These are phyloP conservation scores for Trapa bicornis DNA, from an alignment of 345 rosid genomes.

Conservation along the genomic window DNA sequence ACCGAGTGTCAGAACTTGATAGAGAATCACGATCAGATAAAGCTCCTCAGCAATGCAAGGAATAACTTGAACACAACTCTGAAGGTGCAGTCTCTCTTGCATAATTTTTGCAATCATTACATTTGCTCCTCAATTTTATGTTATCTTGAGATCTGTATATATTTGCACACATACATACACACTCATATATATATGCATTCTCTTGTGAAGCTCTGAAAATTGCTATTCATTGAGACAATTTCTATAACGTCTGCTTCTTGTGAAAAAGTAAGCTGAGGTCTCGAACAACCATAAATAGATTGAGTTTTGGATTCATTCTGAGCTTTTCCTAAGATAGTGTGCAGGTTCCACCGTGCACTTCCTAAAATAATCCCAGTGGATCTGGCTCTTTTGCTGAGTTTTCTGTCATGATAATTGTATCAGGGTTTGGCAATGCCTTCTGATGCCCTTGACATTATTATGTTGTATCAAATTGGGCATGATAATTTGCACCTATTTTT, in stretches of 20 bases:
- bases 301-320: not conserved
- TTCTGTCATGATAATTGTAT: not conserved
- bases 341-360: not conserved
- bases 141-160: not conserved
- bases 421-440: not conserved
- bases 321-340: not conserved
- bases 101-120: not conserved
- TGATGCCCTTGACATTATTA: not conserved
- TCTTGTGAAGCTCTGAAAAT: not conserved
- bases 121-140: not conserved
- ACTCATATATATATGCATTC: too few relatives aligned
- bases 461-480: not conserved
- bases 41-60: constrained; percentile 90
- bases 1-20: constrained; percentile 94
- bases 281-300: not conserved
- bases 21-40: constrained; percentile 96
- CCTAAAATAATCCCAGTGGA: not conserved
- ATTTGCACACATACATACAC: too few relatives aligned
- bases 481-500: not conserved
- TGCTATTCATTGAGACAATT: not conserved
- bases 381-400: not conserved
- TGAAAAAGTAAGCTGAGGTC: not conserved
- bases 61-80: constrained; percentile 82
- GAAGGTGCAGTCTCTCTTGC: constrained; percentile 40
- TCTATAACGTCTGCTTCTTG: not conserved